Base-by-base conservation (phyloP, 495 filamentous ascomycete species). In the Aspergillus indologenus region DNA sequence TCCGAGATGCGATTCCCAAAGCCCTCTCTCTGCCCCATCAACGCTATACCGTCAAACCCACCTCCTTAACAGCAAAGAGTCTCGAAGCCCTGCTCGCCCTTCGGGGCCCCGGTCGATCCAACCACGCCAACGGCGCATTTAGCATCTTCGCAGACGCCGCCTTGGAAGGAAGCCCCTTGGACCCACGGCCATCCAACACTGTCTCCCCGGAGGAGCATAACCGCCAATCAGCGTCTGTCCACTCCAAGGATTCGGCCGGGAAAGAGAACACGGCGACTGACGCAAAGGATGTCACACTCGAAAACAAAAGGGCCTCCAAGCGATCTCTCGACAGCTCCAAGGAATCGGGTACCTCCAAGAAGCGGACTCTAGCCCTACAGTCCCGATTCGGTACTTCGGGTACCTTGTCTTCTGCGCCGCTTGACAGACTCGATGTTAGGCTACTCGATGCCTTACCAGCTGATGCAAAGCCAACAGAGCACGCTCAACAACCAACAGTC, bases 1-100 rank as follows among this genome's bases (percentile, higher is more conserved):
- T 92, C 6, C 74, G 89, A 9, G 85, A 89, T 52, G 87, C 87
- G 1, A 82, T 96, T 3, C 90, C 91, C 0, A 88, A 88, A 61
- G 90, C 90, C 7, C 77, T 96, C 21, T 90, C 87, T 1, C 75
- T 84, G 3, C 85, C 82, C 12, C 79, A 87, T n/a, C 76, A 85
- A 56, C 77, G 90, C 18, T 91, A 89, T 56, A 76, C 80, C 2
- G 71, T 96, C 0, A 79, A 85, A 57, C 62, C 79, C 1, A 92
- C 89, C 5, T 82, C 75, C 18, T 67, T 96, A 22, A 80, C 81
- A 2, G 87, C 90, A 17, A 83, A 83, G 64, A 89, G 85, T 54
- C 74, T 96, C 4, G 72, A 79, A 14, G 83, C 87, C 1, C 74
- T 95, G 54, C 69, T 90, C 1, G 74, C 81, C 5, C 75, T 86